phyloP scores from a whole-genome alignment of 2,329 filamentous ascomycete species.

The Fusarium domesticum region DNA sequence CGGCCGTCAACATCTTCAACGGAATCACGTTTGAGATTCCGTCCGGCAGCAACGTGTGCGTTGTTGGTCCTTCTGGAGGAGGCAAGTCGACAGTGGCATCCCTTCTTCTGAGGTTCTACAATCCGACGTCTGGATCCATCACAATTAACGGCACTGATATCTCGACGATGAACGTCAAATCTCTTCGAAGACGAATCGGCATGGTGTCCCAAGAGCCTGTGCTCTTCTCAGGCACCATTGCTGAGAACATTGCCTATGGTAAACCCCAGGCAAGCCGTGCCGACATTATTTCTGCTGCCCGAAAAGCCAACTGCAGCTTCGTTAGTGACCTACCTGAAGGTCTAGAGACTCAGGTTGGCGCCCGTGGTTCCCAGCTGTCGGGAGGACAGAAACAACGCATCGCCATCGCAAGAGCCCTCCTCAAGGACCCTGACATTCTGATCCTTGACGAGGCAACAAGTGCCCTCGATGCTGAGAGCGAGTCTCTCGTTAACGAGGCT shows the following conservation, averaged over 20 bases:
- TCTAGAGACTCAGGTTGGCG: conserved; percentile 88
- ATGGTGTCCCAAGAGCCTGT: conserved; percentile 96
- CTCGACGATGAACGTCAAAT: conserved; percentile 85
- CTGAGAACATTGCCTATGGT: conserved; percentile 90
- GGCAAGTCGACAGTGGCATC: conserved; percentile 95
- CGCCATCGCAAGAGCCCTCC: conserved; percentile 88
- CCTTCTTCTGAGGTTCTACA: conserved; percentile 88
- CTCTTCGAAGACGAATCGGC: conserved; percentile 85
- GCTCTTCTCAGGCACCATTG: conserved; percentile 79
- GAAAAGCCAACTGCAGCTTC: conserved; percentile 93
- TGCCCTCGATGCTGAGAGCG: conserved; percentile 91
- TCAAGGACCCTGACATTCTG: conserved; percentile 94
- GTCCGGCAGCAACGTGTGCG: conserved; percentile 89
- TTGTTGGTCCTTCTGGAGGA: conserved; percentile 92
- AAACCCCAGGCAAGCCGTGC: conserved; percentile 71
- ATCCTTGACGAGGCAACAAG: conserved; percentile 97
- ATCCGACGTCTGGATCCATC: conserved; percentile 72
- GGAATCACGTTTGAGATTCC: conserved; percentile 87
- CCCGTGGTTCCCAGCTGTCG: conserved; percentile 87
- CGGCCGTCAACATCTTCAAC: conserved; percentile 87
- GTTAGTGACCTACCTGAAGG: conserved; percentile 96
- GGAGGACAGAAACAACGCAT: conserved; percentile 98
- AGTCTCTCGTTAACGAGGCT: conserved; percentile 93
- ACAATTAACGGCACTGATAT: conserved; percentile 83
- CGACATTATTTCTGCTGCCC: conserved; percentile 82